Evolutionary conservation across 495 filamentous ascomycete genomes (phyloP).

Genomic region (Letharia columbiana): DNA sequence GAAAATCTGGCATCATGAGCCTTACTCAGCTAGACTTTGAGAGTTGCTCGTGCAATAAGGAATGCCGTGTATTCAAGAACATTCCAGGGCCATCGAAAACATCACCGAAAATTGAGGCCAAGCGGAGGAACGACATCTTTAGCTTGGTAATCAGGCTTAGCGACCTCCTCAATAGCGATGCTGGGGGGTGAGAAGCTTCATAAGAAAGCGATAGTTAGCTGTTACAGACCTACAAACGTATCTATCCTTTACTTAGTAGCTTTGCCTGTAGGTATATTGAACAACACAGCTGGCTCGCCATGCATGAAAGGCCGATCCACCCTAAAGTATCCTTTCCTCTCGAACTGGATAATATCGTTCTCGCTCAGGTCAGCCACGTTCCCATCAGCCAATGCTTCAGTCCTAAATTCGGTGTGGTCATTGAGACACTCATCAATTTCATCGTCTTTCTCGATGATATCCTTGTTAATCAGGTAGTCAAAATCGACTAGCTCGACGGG

Average conservation of each 20-base stretch:
- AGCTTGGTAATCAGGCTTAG: background rate
- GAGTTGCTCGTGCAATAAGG: background rate
- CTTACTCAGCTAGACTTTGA: background rate
- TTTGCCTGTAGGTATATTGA: slow-evolving; percentile 72
- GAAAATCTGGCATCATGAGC: background rate
- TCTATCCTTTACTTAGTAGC: slow-evolving; percentile 22
- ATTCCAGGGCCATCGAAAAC: background rate
- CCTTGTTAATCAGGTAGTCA: slow-evolving; percentile 87
- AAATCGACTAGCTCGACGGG: slow-evolving; percentile 84
- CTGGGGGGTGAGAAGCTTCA: background rate
- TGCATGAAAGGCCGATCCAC: slow-evolving; percentile 52
- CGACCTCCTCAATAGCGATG: background rate
- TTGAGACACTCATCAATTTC: slow-evolving; percentile 72
- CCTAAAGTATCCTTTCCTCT: slow-evolving; percentile 84
- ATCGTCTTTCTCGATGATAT: slow-evolving; percentile 76
- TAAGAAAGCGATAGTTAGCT: background rate
- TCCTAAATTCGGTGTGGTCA: slow-evolving; percentile 63
- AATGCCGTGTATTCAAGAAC: no score
- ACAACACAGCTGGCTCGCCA: slow-evolving; percentile 56
- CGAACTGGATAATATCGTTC: slow-evolving; percentile 87
- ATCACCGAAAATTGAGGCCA: background rate
- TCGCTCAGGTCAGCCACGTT: slow-evolving; percentile 67
- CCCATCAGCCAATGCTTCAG: slow-evolving; percentile 67
- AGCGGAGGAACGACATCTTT: background rate
- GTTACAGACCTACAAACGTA: background rate